Conservation (phyloP, 257 asterid genomes). For the Plantago major region DNA sequence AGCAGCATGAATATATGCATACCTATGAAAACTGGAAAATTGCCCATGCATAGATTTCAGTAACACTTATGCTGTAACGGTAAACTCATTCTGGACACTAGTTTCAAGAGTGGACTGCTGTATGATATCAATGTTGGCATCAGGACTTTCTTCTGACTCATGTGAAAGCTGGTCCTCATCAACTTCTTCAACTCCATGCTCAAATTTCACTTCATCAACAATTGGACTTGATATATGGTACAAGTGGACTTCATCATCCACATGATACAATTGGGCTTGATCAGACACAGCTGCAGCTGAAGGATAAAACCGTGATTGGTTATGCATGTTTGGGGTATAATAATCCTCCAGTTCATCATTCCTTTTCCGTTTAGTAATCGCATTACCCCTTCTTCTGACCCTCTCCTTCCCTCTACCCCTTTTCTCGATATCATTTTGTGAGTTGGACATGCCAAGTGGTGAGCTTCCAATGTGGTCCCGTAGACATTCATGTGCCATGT, state of each 20-base stretch:
- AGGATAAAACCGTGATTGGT: constrained; percentile 37
- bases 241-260: constrained; percentile 37
- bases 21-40: too few species aligned
- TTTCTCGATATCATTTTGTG: constrained; percentile 51
- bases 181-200: constrained; percentile 35
- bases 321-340: constrained; percentile 27
- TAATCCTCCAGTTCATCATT: constrained; percentile 63
- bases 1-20: too few species aligned
- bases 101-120: constrained; percentile 45
- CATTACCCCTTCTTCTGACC: constrained; percentile 64
- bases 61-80: constrained; percentile 28
- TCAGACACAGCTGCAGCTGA: constrained; percentile 25
- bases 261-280: constrained; percentile 34
- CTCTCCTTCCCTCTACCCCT: constrained; percentile 72
- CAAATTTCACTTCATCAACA: constrained; percentile 35
- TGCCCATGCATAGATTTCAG: too few species aligned
- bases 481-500: constrained; percentile 65
- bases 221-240: constrained; percentile 29
- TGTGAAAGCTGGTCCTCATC: constrained; percentile 45
- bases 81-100: constrained; percentile 42
- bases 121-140: constrained; percentile 32
- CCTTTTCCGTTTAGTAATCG: constrained; percentile 54
- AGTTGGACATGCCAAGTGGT: constrained; percentile 26
- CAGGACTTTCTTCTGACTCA: constrained; percentile 38
- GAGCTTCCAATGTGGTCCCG: constrained; percentile 61